Evolutionary conservation across 1,139 yeast species (phyloP).

Genomic region (Saccharomyces pastorianus): DNA sequence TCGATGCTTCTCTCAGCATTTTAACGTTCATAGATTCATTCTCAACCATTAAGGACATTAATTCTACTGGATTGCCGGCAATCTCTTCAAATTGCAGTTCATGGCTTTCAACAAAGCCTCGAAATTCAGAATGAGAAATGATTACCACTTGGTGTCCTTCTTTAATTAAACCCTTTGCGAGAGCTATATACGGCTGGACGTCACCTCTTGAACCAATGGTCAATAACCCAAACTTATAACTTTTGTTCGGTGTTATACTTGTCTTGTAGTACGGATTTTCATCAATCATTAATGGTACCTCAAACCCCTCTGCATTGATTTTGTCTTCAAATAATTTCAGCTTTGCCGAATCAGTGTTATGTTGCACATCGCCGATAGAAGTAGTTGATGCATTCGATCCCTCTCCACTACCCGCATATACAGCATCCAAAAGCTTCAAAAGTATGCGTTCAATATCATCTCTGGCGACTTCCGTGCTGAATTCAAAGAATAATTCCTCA

Average conservation of each 20-base stretch:
- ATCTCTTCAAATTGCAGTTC: slow-evolving; percentile 63
- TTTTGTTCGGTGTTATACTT: slow-evolving; percentile 44
- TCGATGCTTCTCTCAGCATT: slow-evolving; percentile 73
- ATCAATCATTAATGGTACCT: slow-evolving; percentile 58
- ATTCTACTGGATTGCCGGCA: slow-evolving; percentile 89
- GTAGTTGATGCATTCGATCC: slow-evolving; percentile 1
- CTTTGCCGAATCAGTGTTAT: slow-evolving; percentile 43
- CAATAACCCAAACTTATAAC: slow-evolving; percentile 56
- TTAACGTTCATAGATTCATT: slow-evolving; percentile 84
- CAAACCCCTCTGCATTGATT: slow-evolving; percentile 51
- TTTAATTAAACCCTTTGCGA: slow-evolving; percentile 64
- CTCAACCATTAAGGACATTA: slow-evolving; percentile 86
- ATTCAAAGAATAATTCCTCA: slow-evolving; percentile 70
- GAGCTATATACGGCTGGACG: slow-evolving; percentile 89
- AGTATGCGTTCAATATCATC: slow-evolving; percentile 64
- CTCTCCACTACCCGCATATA: slow-evolving; percentile 18
- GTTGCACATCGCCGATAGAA: slow-evolving; percentile 34
- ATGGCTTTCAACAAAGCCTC: slow-evolving; percentile 60
- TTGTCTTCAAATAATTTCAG: slow-evolving; percentile 56
- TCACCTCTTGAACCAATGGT: slow-evolving; percentile 96
- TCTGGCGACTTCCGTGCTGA: slow-evolving; percentile 54
- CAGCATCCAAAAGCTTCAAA: slow-evolving; percentile 43
- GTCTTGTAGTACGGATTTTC: slow-evolving; percentile 53
- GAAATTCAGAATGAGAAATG: slow-evolving; percentile 78
- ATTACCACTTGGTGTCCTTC: slow-evolving; percentile 83